These are phyloP conservation scores for Cryptococcus jaspeensis DNA, from an alignment of 1,284 basidiomycete species.

Conservation along the genomic window DNA sequence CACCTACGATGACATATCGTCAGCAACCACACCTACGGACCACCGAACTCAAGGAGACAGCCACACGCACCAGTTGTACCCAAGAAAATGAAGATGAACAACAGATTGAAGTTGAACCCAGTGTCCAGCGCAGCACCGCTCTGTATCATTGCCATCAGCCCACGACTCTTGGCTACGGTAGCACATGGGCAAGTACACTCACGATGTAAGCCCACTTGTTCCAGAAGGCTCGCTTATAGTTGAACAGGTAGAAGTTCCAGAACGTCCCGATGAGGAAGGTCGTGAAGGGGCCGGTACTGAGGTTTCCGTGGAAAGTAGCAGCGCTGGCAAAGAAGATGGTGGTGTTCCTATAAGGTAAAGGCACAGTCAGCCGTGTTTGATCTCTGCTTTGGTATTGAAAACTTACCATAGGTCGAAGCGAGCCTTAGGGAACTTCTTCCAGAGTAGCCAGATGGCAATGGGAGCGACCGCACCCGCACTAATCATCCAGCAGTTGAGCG, in stretches of 20 bases:
- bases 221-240: slow-evolving; percentile 19
- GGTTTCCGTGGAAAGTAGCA: slow-evolving; percentile 20
- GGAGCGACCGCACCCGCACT: slow-evolving; percentile 17
- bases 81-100: slow-evolving; percentile 24
- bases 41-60: too few relatives aligned
- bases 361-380: background rate
- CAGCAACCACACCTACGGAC: background rate
- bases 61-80: slow-evolving; percentile 18
- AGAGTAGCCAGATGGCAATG: slow-evolving; percentile 16
- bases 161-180: background rate
- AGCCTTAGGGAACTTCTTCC: slow-evolving; percentile 18
- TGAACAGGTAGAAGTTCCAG: slow-evolving; percentile 21
- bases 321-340: slow-evolving; percentile 23
- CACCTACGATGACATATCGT: background rate
- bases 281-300: slow-evolving; percentile 23
- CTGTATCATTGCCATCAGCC: background rate
- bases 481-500: too few relatives aligned
- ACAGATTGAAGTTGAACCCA: slow-evolving; percentile 21
- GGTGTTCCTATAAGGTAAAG: slow-evolving; percentile 8
- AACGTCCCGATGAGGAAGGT: slow-evolving; percentile 19
- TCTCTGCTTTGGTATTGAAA: background rate
- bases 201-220: slow-evolving; percentile 16
- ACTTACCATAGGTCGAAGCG: slow-evolving; percentile 20
- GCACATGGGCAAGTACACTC: slow-evolving; percentile 4
- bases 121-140: slow-evolving; percentile 14